Base-by-base conservation (phyloP, 768 basidiomycete genomes). In the Termitomyces sp. region DNA sequence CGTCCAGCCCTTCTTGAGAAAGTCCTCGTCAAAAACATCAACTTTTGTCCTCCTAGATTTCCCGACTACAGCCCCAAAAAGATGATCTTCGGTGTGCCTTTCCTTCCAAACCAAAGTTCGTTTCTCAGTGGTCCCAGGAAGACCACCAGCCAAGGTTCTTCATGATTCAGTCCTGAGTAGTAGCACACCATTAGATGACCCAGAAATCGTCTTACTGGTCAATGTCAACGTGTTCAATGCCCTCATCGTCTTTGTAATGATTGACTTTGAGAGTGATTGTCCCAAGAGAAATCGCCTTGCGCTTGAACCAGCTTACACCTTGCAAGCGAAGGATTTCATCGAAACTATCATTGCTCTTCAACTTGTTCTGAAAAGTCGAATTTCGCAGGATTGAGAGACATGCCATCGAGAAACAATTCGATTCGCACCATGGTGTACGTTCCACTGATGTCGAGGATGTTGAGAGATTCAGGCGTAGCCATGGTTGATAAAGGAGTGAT, bases 291-390 rank as follows among this genome's bases (percentile, higher is more conserved):
- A 92, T 90, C 26, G 80, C 79, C 58, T 78, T 84, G 62, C 90
- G 82, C 62, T 75, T 87, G 47, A 85, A 58, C 90, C 90, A 92
- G 35, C 84, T 68, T 33, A 92, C 77, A 51, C 90, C 90, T 68
- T 92, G 90, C 3, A 87, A 74, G 33, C 69, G 67, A 43, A 92
- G 82, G 60, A 92, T 85, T 28, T 76, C 75, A 53, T 90, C 88
- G 5, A 78, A 77, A 32, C 62, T 60, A 33, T 66, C 64, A 63
- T 86, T 87, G 42, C 84, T 87, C 54, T 90, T 77, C 1, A 73
- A 45, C 70, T 87, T 90, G 76, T 87, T 90, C 90, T 91, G 58
- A 35, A 9, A 4, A 45, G 35, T 26, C 18, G 26, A 46, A 33
- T 38, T 47, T 52, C 1, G 44, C 10, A 47, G 24, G 2, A 3